Base-by-base conservation (phyloP, 331 rosid genomes). In the Dryas integrifolia region DNA sequence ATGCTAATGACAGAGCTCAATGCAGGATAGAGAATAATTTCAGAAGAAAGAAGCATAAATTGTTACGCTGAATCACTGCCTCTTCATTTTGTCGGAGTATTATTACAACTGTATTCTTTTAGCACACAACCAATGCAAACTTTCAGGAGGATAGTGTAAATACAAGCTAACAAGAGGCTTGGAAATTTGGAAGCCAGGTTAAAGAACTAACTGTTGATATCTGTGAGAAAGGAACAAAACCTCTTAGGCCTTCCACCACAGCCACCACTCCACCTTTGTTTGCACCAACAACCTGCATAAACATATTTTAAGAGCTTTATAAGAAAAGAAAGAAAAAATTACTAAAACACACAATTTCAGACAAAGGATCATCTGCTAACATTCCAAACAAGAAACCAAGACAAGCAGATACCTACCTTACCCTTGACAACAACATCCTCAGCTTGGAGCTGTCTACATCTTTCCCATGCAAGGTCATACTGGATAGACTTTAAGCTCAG, bases 191-290 rank as follows among this genome's bases (percentile, higher is more conserved):
- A 60, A 51, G 65, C 51, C 72, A 69, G 74, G 74, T 73, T 53
- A 9, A 66, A 70, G 76, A 67, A 77, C 91, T 83, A 65, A 92
- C 96, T 77, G 92, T 49, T 60, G 96, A 87, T 80, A 92, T 78
- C 75, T 87, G 97, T 6, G 96, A 92, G 87, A 89, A 87, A 59
- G 97, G 97, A 82, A 92, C 93, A 80, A 92, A 92, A 30, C 97
- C 97, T 80, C 85, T 85, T 43, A 89, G 89, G 65, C 96, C 97
- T 87, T 92, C 97, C 39, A 89, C 89, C 72, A 83, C 77, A 14
- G 91, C 93, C 68, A 92, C 92, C 70, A 92, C 85, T 72, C 97
- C 97, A 78, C 96, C 97, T 81, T 83, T 92, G 83, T 89, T 89
- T 3, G 86, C 87, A 77, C 87, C 87, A 61, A 92, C 82, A 76